Evolutionary conservation across 2,329 filamentous ascomycete species (phyloP), one percentile per base, ranked within the genome.

Genomic region (Cladosporium cucumerinum): DNA sequence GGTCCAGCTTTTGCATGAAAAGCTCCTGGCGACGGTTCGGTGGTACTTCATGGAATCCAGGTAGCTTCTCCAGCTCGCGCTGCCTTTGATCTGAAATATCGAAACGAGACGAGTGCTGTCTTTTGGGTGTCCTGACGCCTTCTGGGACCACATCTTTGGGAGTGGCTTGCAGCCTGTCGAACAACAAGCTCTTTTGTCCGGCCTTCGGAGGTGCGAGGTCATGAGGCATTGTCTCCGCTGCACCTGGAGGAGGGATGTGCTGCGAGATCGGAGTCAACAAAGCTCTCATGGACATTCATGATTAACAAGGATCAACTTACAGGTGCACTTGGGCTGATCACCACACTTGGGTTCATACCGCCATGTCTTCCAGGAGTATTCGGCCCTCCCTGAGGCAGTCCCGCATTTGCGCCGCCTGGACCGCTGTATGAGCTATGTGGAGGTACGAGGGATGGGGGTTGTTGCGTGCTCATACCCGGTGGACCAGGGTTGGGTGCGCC

Each of bases 1-100:
- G 95, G 74, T 98, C 95, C 72, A 99, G 95, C 84, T 99, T 99
- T 77, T 98, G 93, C 93, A 99, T 97, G 80, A 99, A 99, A 21
- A 99, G 86, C 72, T 98, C 94, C 80, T 97, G 93, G 67, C 95
- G 88, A 68, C 94, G 88, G 76, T 96, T 96, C 18, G 95, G 95
- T 12, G 94, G 91, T 28, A 98, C 95, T 79, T 99, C 95, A 74
- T 99, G 95, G 79, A 99, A 99, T 39, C 95, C 95, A 1, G 95
- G 94, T 26, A 99, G 84, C 81, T 99, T 99, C 78, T 99, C 95
- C 59, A 99, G 84, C 78, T 99, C 95, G 74, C 95, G 88, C 77
- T 88, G 85, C 67, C 86, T 84, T 75, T 98, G 93, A 68, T 96
- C 92, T 3, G 95, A 99, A 69, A 99, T 96, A 77, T 99, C 94